Percentiles rank a stretch among this genome's conserved stretches.
These are phyloP conservation scores for Pseudogymnoascus sp. DNA, from an alignment of 2,329 filamentous ascomycete species.

Conservation along the genomic window DNA sequence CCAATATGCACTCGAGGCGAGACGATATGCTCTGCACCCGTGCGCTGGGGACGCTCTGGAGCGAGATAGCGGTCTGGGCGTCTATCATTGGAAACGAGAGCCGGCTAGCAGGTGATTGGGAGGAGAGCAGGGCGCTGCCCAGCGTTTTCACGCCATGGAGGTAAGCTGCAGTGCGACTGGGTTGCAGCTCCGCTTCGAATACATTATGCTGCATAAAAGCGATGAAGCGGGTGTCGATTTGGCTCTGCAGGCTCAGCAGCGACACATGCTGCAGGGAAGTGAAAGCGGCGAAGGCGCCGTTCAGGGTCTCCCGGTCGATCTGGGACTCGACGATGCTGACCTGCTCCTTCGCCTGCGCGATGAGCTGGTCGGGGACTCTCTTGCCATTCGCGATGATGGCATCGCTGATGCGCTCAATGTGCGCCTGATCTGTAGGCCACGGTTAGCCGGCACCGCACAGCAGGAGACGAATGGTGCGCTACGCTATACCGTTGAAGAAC, in stretches of 20 bases:
- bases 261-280: slow-evolving; percentile 56
- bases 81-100: slow-evolving; percentile 59
- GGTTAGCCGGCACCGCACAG: slow-evolving; percentile 1
- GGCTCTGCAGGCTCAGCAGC: slow-evolving; percentile 54
- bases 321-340: slow-evolving; percentile 18
- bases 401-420: slow-evolving; percentile 9
- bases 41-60: slow-evolving; percentile 40
- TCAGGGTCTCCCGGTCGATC: slow-evolving; percentile 19
- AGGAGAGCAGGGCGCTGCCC: slow-evolving; percentile 47
- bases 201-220: slow-evolving; percentile 3
- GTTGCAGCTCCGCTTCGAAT: slow-evolving; percentile 30
- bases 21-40: slow-evolving; percentile 45
- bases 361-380: slow-evolving; percentile 5
- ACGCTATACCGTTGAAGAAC: slow-evolving; percentile 40
- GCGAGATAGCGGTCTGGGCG: slow-evolving; percentile 47
- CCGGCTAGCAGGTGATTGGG: slow-evolving; percentile 48
- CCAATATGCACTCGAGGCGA: slow-evolving; percentile 53
- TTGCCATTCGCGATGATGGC: not conserved
- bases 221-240: slow-evolving; percentile 46
- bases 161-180: slow-evolving; percentile 57
- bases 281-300: slow-evolving; percentile 38
- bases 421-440: slow-evolving; percentile 6
- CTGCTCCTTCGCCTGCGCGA: slow-evolving; percentile 22
- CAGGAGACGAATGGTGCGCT: not conserved
- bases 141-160: slow-evolving; percentile 54